These are phyloP conservation scores for Fusarium devonianum DNA, from an alignment of 2,329 filamentous ascomycete genomes.

Conservation along the genomic window DNA sequence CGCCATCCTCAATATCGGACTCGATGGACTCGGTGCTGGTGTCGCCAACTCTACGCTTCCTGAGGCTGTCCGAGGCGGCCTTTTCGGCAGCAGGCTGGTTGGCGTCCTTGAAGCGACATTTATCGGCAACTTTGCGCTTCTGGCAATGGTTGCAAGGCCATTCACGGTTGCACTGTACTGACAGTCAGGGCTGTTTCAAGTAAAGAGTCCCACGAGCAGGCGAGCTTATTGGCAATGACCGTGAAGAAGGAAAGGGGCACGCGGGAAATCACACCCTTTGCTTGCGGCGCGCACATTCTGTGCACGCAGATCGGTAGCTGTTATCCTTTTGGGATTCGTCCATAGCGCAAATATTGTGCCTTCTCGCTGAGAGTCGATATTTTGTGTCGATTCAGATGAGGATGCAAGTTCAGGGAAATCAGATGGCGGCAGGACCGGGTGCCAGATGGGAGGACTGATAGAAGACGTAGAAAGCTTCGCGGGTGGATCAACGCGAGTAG, in stretches of 20 bases:
- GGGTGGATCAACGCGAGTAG: constrained; percentile 5
- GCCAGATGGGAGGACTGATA: not conserved
- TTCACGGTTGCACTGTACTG: constrained; percentile 48
- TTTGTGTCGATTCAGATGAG: not conserved
- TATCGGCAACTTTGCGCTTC: constrained; percentile 49
- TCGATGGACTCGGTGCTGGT: constrained; percentile 24
- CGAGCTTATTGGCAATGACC: not conserved
- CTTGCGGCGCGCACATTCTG: constrained; percentile 52
- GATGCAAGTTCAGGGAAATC: not conserved
- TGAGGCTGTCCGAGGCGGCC: constrained; percentile 22
- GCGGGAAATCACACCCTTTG: constrained; percentile 45
- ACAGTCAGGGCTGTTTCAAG: constrained; percentile 14
- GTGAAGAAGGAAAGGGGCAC: not conserved
- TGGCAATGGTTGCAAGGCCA: constrained; percentile 52
- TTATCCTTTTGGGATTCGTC: constrained; percentile 23
- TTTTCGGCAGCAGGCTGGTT: constrained; percentile 37
- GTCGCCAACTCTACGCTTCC: constrained; percentile 38
- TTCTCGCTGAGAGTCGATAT: not conserved
- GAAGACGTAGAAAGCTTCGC: constrained; percentile 1
- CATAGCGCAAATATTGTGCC: constrained; percentile 19
- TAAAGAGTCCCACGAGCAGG: not conserved
- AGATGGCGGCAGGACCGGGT: not conserved
- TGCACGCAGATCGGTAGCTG: constrained; percentile 48
- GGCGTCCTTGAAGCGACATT: constrained; percentile 45
- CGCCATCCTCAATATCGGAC: constrained; percentile 37